Base-by-base conservation (phyloP, 768 basidiomycete species). In the Suillus cothurnatus region DNA sequence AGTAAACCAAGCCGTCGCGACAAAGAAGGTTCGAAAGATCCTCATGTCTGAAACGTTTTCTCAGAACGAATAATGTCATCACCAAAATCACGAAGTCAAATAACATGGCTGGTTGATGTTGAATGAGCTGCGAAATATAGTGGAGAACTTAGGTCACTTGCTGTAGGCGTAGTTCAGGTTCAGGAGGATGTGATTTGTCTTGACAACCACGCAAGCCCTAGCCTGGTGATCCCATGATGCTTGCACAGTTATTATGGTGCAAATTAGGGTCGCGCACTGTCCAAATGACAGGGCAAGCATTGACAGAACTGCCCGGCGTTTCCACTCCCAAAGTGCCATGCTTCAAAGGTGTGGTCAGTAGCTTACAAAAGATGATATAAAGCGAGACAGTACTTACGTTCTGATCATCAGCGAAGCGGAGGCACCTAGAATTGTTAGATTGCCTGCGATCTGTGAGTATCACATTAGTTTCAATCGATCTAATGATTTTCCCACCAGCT, bases 121-220 rank as follows among this genome's bases (percentile, higher is more conserved):
- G 15, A 23, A 58, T 63, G 52, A 66, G 65, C 41, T 61, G 49
- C 56, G 60, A 47, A 31, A 11, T 53, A 15, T 12, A 45, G 50
- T 61, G 23, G 52, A 28, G 12, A 32, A 59, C 57, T 39, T 36
- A 59, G n/a, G 19, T 32, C 23, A 81, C 87, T 60, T 70, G 89
- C 90, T 92, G 73, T 84, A 88, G 74, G 91, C 89, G 76, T 89
- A 91, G 19, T 85, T 87, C 59, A 84, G 76, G 64, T 86, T 89
- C 61, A 92, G 81, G 64, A 88, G 77, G 12, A 83, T 75, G 21
- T 88, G 83, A 64, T 85, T 82, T 26, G 86, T 86, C 26, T 80
- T 79, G 34, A 74, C 77, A 53, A 92, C 85, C 45, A 81, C 73
- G 66, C 91, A 92, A 1, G 77, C 67, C 26, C 72, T 64, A 3